A percentile compares a stretch with the other conserved stretches of the same genome.
Conservation (phyloP, 345 rosid genomes). For the Aegle marmelos region DNA sequence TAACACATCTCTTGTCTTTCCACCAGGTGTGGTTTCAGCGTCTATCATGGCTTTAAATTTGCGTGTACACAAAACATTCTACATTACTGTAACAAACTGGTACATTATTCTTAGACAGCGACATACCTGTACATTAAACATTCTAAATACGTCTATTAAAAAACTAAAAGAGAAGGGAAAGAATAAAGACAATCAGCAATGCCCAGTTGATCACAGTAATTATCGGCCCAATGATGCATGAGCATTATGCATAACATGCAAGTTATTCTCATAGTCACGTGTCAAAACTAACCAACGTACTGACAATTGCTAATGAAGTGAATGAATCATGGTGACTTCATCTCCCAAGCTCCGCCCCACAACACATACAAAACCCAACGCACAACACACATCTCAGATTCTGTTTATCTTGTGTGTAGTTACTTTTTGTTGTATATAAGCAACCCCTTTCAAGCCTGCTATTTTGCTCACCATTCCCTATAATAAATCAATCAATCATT, state of each 20-base stretch:
- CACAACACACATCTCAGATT: background rate
- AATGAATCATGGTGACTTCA: conserved; percentile 27
- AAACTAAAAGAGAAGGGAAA: background rate
- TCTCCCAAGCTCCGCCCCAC: conserved; percentile 16
- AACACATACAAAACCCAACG: background rate
- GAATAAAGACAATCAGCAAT: background rate
- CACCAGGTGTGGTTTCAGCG: background rate
- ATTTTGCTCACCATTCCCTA: background rate
- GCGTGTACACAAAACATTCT: conserved; percentile 10
- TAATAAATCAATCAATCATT: background rate
- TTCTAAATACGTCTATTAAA: background rate
- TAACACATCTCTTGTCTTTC: background rate
- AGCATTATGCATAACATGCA: background rate
- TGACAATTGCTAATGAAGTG: background rate
- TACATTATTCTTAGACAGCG: background rate
- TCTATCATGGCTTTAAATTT: background rate
- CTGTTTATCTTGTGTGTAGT: background rate
- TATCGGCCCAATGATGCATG: background rate
- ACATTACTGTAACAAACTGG: background rate
- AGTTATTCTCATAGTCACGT: conserved; percentile 13
- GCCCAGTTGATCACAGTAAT: background rate
- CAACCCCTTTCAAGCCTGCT: background rate
- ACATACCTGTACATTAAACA: background rate
- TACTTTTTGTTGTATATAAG: background rate
- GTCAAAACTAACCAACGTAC: background rate